Evolutionary conservation across 257 asterid genomes (phyloP).

Genomic region (Ajuga chamaepitys): DNA sequence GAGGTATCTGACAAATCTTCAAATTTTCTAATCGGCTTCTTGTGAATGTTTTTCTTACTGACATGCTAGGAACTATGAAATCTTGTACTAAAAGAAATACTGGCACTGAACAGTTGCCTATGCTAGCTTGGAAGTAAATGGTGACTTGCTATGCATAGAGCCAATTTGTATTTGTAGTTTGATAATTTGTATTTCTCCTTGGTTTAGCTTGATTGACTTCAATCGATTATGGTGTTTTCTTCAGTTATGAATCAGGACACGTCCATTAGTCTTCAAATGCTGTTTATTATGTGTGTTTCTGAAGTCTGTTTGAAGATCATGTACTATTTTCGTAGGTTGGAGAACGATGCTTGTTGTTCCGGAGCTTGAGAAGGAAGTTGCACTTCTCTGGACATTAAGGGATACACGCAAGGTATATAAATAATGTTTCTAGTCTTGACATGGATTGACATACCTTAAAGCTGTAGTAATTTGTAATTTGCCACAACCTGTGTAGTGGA

Average conservation of each 20-base stretch:
- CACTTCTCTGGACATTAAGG: constrained; percentile 65
- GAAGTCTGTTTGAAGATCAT: constrained; percentile 19
- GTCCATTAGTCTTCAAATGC: constrained; percentile 1
- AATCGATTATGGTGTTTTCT: constrained; percentile 10
- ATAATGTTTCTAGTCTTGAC: background rate
- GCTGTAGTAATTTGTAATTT: background rate
- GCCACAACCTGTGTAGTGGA: background rate
- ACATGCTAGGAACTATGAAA: background rate
- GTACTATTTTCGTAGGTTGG: constrained; percentile 61
- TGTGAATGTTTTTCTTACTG: background rate
- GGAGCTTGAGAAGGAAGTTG: constrained; percentile 94
- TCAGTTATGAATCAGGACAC: too few relatives aligned
- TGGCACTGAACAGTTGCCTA: background rate
- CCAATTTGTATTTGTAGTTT: constrained; percentile 1
- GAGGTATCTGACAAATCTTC: constrained; percentile 1
- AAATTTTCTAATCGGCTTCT: background rate
- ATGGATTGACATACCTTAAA: background rate
- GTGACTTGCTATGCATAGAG: background rate
- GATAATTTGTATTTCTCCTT: background rate
- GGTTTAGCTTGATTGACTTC: constrained; percentile 3
- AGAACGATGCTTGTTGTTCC: constrained; percentile 99
- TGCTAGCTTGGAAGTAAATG: background rate
- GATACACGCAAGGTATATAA: constrained; percentile 70
- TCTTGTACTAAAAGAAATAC: background rate
- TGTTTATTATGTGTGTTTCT: constrained; percentile 10